Base-by-base conservation (phyloP, 768 basidiomycete genomes). In the Tricholoma saponaceum region DNA sequence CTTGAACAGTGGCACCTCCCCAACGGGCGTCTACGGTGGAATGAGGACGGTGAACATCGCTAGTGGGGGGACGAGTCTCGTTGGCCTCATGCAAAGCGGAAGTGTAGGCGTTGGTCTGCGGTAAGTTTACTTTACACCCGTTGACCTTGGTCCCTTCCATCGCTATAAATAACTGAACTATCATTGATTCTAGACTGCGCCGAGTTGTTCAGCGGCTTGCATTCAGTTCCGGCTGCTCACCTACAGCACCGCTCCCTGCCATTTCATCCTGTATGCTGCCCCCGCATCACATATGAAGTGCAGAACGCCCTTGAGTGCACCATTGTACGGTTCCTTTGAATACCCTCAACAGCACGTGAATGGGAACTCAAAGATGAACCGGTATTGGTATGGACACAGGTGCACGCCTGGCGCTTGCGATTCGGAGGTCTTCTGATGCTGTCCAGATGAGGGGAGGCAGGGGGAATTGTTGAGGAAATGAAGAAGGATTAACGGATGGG, bases 71-170 rank as follows among this genome's bases (percentile, higher is more conserved):
- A 79, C 72, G 0, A 80, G 77, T 58, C 66, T 84, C 10, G 70
- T 82, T 23, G 77, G 79, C n/a, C 70, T 84, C 49, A 66, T 84
- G 67, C 72, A 84, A 49, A 85, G 82, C 60, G 84, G 84, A 4
- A 86, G 85, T 58, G 67, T 79, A 18, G 71, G 76, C 35, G 63
- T 66, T 12, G 66, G 67, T 9, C 59, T 71, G 69, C 56, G 62
- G 75, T 69, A 51, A 33, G 20, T 50, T 41, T 25, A 37, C 52
- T 23, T 55, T 44, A 64, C 23, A 47, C 58, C 37, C 53, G 25
- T 52, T 9, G 7, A 35, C 62, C 59, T 25, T 26, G 7, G 35
- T 12, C 28, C 53, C 49, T 52, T 2, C 44, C 23, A 43, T 14
- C 23, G 53, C 55, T n/a, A 52, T 26, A 22, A 57, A 23, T 28